These are phyloP conservation scores for Paracoccidioides lutzii DNA, from an alignment of 2,329 filamentous ascomycete species.

Conservation along the genomic window DNA sequence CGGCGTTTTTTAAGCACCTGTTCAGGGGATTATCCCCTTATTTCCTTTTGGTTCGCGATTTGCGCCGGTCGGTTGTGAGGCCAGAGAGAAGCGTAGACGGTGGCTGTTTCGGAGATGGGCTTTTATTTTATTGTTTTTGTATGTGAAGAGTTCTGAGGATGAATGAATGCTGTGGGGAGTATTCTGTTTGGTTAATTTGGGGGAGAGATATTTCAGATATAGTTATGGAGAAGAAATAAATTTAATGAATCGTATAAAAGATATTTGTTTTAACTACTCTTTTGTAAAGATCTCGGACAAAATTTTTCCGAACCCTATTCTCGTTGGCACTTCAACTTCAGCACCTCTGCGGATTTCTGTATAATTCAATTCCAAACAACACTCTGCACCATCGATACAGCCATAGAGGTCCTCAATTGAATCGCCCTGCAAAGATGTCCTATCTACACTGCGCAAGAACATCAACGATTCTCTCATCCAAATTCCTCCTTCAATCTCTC, in stretches of 20 bases:
- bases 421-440: conserved; percentile 18
- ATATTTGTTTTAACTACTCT: too few species aligned
- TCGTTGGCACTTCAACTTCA: neutral
- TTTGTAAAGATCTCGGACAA: neutral
- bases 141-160: neutral
- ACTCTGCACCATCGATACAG: neutral
- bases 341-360: too few species aligned
- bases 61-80: neutral
- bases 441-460: conserved; percentile 22
- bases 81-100: too few species aligned
- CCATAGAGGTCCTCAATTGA: neutral
- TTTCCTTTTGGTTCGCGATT: neutral
- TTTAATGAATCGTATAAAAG: too few species aligned
- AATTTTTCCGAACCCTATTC: neutral
- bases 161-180: too few species aligned
- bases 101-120: neutral
- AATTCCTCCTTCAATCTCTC: conserved; percentile 1
- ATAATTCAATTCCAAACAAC: neutral
- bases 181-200: too few species aligned
- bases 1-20: conserved; percentile 7
- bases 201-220: too few species aligned
- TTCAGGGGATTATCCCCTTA: neutral
- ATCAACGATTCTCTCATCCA: conserved; percentile 9
- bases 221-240: too few species aligned
- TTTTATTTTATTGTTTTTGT: neutral